Percentiles rank a stretch among this genome's conserved stretches.
Conservation (phyloP, 108 stramenopile genomes). For the Cyclotella cryptica region DNA sequence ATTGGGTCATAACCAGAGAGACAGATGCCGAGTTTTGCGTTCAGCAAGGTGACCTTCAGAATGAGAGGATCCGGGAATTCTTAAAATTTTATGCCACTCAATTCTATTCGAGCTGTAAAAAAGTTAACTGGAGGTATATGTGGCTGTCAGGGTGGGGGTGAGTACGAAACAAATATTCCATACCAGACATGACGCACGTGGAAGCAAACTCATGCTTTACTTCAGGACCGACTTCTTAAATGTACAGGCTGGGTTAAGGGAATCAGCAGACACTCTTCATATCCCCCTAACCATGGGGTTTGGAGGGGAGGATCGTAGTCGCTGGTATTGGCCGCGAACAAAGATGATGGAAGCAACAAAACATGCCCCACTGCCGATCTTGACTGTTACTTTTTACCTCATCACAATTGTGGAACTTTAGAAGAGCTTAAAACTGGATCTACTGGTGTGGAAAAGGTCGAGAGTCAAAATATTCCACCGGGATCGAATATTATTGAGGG, state of each 20-base stretch:
- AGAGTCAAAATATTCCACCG: background rate
- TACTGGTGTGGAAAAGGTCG: background rate
- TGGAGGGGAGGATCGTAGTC: background rate
- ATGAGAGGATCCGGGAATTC: constrained; percentile 15
- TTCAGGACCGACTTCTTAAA: background rate
- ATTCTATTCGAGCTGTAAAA: constrained; percentile 26
- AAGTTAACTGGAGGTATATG: constrained; percentile 18
- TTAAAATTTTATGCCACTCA: constrained; percentile 30
- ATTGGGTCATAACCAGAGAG: constrained; percentile 28
- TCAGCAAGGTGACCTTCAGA: background rate
- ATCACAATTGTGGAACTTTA: constrained; percentile 25
- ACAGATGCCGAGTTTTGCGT: constrained; percentile 27
- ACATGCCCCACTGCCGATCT: constrained; percentile 23
- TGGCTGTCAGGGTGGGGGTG: constrained; percentile 39
- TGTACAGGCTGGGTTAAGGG: constrained; percentile 8
- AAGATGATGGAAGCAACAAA: constrained; percentile 10
- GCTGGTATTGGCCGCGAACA: constrained; percentile 27
- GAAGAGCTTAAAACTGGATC: constrained; percentile 2
- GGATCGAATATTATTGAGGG: background rate
- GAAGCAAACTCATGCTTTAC: background rate
- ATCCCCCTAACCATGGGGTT: constrained; percentile 8
- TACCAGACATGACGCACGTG: background rate
- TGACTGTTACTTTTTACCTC: constrained; percentile 40
- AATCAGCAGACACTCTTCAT: constrained; percentile 20
- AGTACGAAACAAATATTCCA: background rate